Conservation (phyloP, 768 basidiomycete genomes). For the Macrolepiota dolichaula region DNA sequence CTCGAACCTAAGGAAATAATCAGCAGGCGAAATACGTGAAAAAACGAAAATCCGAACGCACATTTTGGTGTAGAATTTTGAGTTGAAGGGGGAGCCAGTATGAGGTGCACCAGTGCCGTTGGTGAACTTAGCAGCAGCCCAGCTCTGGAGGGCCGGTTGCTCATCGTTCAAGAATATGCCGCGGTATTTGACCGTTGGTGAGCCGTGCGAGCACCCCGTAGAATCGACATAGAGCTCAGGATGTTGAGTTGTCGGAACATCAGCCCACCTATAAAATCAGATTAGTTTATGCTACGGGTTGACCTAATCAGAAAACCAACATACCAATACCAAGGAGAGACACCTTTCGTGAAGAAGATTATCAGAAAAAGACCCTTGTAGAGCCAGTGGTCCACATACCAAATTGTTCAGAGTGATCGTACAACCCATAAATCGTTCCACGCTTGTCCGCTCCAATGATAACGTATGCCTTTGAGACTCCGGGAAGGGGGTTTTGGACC, state of each 20-base stretch:
- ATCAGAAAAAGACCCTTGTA: constrained; percentile 4
- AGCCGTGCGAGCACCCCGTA: constrained; percentile 50
- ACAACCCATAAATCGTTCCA: constrained; percentile 63
- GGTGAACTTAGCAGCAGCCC: constrained; percentile 69
- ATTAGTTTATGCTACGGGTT: background rate
- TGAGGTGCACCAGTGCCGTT: constrained; percentile 52
- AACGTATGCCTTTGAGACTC: constrained; percentile 58
- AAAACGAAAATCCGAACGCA: constrained; percentile 21
- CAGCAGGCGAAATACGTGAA: background rate
- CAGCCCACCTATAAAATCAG: constrained; percentile 68
- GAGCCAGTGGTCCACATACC: constrained; percentile 29
- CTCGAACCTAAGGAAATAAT: constrained; percentile 46
- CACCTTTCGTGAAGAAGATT: constrained; percentile 32
- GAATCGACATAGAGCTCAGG: constrained; percentile 43
- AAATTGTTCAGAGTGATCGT: constrained; percentile 69
- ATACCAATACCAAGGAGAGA: constrained; percentile 69
- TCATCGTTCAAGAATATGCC: constrained; percentile 78
- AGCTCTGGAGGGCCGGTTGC: constrained; percentile 66
- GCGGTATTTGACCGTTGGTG: constrained; percentile 67
- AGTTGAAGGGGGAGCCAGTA: constrained; percentile 59
- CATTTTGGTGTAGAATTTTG: constrained; percentile 55
- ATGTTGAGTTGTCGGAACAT: constrained; percentile 59
- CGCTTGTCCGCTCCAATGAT: constrained; percentile 69
- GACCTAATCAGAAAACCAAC: constrained; percentile 18
- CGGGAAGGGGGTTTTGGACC: constrained; percentile 54